A percentile compares a stretch with the other conserved stretches of the same genome.
Conservation (phyloP, 2,329 filamentous ascomycete species). For the Lecanicillium sp. region DNA sequence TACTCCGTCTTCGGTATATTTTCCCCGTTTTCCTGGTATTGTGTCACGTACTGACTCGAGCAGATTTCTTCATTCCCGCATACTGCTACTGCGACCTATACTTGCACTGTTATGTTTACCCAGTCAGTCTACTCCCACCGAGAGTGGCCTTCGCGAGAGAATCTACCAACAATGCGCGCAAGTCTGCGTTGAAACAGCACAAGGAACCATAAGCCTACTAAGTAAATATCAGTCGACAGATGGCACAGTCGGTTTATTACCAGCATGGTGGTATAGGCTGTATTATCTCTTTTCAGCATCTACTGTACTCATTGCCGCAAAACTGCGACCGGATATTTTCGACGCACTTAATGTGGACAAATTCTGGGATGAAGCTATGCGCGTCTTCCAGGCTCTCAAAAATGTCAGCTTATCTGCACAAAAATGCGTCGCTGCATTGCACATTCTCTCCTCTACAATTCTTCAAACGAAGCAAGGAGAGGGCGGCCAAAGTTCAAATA, state of each 20-base stretch:
- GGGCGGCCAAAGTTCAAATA: no score
- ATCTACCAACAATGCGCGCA: constrained; percentile 24
- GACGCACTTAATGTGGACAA: constrained; percentile 15
- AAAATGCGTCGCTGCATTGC: constrained; percentile 23
- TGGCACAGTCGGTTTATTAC: constrained; percentile 23
- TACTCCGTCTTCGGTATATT: constrained; percentile 24
- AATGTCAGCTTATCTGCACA: constrained; percentile 23
- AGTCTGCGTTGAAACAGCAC: constrained; percentile 25
- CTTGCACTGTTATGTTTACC: constrained; percentile 23
- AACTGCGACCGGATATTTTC: constrained; percentile 24
- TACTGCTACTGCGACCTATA: constrained; percentile 23
- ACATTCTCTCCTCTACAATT: constrained; percentile 26
- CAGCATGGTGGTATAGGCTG: constrained; percentile 30
- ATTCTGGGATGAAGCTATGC: constrained; percentile 25
- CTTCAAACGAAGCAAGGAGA: constrained; percentile 2
- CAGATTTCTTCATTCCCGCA: constrained; percentile 25
- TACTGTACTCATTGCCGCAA: constrained; percentile 26
- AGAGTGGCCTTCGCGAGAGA: constrained; percentile 12
- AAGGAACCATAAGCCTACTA: constrained; percentile 22
- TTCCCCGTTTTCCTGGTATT: background rate
- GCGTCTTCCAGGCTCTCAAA: constrained; percentile 23
- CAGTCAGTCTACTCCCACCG: constrained; percentile 4
- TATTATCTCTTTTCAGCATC: constrained; percentile 29
- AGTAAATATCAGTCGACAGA: constrained; percentile 21
- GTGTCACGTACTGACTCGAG: background rate